These are phyloP conservation scores for Hanseniaspora pseudoguilliermondii DNA, from an alignment of 805 yeast species.

Conservation along the genomic window DNA sequence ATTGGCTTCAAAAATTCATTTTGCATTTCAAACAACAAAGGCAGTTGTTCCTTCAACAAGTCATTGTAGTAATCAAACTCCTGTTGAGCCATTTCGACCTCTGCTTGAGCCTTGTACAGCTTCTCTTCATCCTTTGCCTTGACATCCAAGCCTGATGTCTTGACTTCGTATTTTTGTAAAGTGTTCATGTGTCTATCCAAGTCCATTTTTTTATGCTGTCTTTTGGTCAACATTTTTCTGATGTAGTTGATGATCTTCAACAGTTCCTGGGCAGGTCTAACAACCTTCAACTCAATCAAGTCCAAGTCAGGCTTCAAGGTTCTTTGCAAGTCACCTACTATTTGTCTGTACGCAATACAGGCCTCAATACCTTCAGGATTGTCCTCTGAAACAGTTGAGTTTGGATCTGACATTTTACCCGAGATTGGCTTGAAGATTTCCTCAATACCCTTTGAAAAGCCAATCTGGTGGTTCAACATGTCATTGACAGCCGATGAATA, in stretches of 20 bases:
- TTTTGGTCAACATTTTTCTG: conserved; percentile 86
- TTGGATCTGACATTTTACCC: conserved; percentile 84
- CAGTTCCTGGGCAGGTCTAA: conserved; percentile 83
- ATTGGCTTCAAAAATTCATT: conserved; percentile 86
- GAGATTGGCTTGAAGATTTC: conserved; percentile 93
- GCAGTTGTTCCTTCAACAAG: conserved; percentile 81
- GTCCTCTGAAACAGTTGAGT: conserved; percentile 74
- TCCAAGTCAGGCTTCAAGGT: conserved; percentile 86
- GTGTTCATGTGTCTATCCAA: conserved; percentile 71
- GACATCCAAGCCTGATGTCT: conserved; percentile 46
- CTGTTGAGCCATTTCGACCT: conserved; percentile 79
- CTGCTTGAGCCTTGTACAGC: conserved; percentile 79
- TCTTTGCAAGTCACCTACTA: conserved; percentile 74
- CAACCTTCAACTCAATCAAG: conserved; percentile 77
- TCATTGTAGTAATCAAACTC: conserved; percentile 94
- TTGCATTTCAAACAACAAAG: conserved; percentile 74
- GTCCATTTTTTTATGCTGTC: conserved; percentile 91
- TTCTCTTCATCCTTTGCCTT: conserved; percentile 84
- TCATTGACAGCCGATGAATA: conserved; percentile 87
- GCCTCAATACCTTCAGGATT: conserved; percentile 96
- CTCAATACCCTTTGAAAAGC: conserved; percentile 88
- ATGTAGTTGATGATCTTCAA: conserved; percentile 68
- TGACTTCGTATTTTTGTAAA: conserved; percentile 59
- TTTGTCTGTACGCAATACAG: conserved; percentile 76
- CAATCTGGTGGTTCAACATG: conserved; percentile 86